Evolutionary conservation across 2,329 filamentous ascomycete genomes (phyloP).

Genomic region (Monosporascus sp.): DNA sequence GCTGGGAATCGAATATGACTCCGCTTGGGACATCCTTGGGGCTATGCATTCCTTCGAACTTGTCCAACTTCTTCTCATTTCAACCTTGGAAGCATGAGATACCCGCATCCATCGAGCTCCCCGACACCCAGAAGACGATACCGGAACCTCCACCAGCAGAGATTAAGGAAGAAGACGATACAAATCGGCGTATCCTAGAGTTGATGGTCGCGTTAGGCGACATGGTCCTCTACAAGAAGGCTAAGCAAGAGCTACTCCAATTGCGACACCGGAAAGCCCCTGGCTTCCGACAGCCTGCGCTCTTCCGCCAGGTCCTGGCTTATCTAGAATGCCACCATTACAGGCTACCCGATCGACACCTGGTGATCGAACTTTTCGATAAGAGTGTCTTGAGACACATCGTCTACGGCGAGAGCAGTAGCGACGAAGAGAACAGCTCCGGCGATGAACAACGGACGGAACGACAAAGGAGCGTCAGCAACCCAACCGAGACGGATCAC

Average conservation of each 20-base stretch:
- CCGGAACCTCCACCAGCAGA: constrained; percentile 44
- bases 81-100: constrained; percentile 51
- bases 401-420: constrained; percentile 63
- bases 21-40: constrained; percentile 77
- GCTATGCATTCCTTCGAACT: constrained; percentile 76
- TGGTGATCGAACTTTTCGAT: constrained; percentile 92
- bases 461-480: constrained; percentile 48
- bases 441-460: constrained; percentile 50
- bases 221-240: constrained; percentile 85
- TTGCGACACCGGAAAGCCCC: constrained; percentile 68
- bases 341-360: constrained; percentile 76
- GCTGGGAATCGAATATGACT: constrained; percentile 90
- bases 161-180: constrained; percentile 52
- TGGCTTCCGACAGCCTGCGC: constrained; percentile 67
- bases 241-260: constrained; percentile 74
- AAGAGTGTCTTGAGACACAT: constrained; percentile 80
- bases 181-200: constrained; percentile 75
- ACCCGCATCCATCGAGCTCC: constrained; percentile 43
- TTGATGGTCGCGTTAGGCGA: constrained; percentile 86
- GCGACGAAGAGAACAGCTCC: constrained; percentile 36
- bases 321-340: constrained; percentile 88
- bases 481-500: constrained; percentile 29
- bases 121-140: constrained; percentile 49
- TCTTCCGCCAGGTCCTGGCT: constrained; percentile 82
- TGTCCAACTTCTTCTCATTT: constrained; percentile 74